These are phyloP conservation scores for Colletotrichum liriopes DNA, from an alignment of 2,329 filamentous ascomycete species.

Conservation along the genomic window DNA sequence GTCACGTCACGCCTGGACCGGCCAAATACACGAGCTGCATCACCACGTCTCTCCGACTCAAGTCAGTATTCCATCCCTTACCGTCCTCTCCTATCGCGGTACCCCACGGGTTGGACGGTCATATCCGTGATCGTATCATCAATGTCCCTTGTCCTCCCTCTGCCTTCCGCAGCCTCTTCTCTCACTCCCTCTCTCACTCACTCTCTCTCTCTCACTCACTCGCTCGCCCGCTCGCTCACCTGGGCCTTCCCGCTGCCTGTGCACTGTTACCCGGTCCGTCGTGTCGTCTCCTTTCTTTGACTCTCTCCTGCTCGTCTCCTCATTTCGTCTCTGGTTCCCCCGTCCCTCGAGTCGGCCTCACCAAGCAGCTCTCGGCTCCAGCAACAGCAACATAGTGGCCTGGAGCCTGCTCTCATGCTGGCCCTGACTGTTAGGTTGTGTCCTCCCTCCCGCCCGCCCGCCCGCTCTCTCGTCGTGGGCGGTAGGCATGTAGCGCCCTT, in stretches of 20 bases:
- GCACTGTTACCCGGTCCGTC: neutral
- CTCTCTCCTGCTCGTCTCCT: neutral
- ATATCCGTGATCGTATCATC: slow-evolving; percentile 18
- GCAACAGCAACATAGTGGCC: neutral
- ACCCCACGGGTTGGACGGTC: slow-evolving; percentile 12
- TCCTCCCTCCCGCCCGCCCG: slow-evolving; percentile 10
- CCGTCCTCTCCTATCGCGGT: neutral
- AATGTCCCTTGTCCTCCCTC: neutral
- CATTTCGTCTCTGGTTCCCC: neutral
- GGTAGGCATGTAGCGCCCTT: slow-evolving; percentile 13
- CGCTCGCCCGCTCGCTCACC: neutral
- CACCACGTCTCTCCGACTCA: neutral
- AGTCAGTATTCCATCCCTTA: slow-evolving; percentile 14
- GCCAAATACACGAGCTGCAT: slow-evolving; percentile 1
- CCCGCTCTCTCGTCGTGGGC: neutral
- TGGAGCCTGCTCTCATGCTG: slow-evolving; percentile 15
- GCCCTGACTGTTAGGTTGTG: slow-evolving; percentile 11
- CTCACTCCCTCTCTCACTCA: neutral
- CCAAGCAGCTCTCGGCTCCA: slow-evolving; percentile 10
- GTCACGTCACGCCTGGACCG: slow-evolving; percentile 17
- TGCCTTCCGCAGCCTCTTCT: neutral
- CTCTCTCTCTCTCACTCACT: neutral
- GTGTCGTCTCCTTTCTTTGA: neutral
- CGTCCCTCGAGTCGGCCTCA: neutral
- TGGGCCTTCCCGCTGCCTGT: slow-evolving; percentile 2